These are phyloP conservation scores for Sporobolomyces roseus DNA, from an alignment of 768 basidiomycete genomes.

Conservation along the genomic window DNA sequence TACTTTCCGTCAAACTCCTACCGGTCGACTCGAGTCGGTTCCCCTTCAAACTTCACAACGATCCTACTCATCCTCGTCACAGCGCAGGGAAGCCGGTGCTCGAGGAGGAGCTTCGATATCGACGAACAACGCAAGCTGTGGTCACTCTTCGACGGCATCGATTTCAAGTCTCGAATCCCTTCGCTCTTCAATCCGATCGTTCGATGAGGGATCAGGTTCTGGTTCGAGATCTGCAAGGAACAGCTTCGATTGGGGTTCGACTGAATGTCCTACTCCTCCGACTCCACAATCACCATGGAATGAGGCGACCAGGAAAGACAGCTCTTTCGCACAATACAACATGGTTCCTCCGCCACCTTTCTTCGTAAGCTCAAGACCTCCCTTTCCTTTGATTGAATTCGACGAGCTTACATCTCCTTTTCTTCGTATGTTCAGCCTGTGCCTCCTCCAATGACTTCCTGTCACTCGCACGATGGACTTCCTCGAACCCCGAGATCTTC, in stretches of 20 bases:
- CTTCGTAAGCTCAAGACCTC: slow-evolving; percentile 17
- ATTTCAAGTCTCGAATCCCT: slow-evolving; percentile 26
- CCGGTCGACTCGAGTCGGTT: slow-evolving; percentile 28
- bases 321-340: slow-evolving; percentile 12
- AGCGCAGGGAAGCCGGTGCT: background rate
- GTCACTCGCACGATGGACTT: slow-evolving; percentile 31
- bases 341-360: slow-evolving; percentile 33
- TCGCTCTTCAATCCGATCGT: slow-evolving; percentile 22
- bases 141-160: slow-evolving; percentile 24
- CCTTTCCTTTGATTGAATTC: background rate
- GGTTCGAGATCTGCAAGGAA: slow-evolving; percentile 19
- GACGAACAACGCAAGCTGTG: slow-evolving; percentile 3
- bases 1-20: slow-evolving; percentile 27
- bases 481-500: slow-evolving; percentile 1
- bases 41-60: background rate
- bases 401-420: background rate
- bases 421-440: slow-evolving; percentile 21
- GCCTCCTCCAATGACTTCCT: slow-evolving; percentile 27
- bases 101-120: slow-evolving; percentile 11
- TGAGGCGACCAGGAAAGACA: background rate
- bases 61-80: background rate
- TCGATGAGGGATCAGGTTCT: background rate
- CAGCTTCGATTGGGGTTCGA: slow-evolving; percentile 21
- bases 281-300: slow-evolving; percentile 22
- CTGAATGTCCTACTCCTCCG: slow-evolving; percentile 24